A percentile compares a stretch with the other conserved stretches of the same genome.
These are phyloP conservation scores for Citrus cavaleriei DNA, from an alignment of 345 rosid species.

Conservation along the genomic window DNA sequence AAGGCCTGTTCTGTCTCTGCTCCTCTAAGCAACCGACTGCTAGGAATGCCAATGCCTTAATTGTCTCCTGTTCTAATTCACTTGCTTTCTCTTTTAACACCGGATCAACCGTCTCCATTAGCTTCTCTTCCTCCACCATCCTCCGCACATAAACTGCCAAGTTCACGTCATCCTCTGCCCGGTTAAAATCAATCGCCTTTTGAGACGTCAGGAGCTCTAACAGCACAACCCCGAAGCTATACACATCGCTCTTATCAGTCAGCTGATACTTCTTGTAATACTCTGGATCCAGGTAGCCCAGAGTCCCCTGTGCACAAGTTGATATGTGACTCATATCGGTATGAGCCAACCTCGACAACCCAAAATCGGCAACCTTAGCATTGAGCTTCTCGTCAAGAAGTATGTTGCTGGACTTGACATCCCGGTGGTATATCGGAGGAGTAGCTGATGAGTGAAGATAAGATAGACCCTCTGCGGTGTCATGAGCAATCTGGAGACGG, in stretches of 20 bases:
- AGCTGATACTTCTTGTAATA: conserved; percentile 42
- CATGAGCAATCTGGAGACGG: conserved; percentile 40
- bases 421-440: conserved; percentile 49
- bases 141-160: conserved; percentile 35
- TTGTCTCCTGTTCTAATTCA: conserved; percentile 38
- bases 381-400: conserved; percentile 39
- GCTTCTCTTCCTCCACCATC: conserved; percentile 35
- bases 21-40: conserved; percentile 56
- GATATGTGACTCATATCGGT: conserved; percentile 44
- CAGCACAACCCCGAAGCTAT: conserved; percentile 52
- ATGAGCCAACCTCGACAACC: conserved; percentile 41
- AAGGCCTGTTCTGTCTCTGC: conserved; percentile 54
- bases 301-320: conserved; percentile 53
- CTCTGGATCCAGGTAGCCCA: conserved; percentile 50
- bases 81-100: conserved; percentile 25
- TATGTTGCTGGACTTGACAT: conserved; percentile 53
- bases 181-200: conserved; percentile 42
- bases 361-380: conserved; percentile 51
- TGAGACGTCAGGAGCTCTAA: conserved; percentile 43
- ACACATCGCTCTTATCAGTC: conserved; percentile 55
- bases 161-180: conserved; percentile 44
- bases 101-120: conserved; percentile 37
- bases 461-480: conserved; percentile 39
- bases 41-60: conserved; percentile 43
- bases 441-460: conserved; percentile 45